phyloP scores from a whole-genome alignment of 805 yeast genomes.

The Ogataea paradorogensis region DNA sequence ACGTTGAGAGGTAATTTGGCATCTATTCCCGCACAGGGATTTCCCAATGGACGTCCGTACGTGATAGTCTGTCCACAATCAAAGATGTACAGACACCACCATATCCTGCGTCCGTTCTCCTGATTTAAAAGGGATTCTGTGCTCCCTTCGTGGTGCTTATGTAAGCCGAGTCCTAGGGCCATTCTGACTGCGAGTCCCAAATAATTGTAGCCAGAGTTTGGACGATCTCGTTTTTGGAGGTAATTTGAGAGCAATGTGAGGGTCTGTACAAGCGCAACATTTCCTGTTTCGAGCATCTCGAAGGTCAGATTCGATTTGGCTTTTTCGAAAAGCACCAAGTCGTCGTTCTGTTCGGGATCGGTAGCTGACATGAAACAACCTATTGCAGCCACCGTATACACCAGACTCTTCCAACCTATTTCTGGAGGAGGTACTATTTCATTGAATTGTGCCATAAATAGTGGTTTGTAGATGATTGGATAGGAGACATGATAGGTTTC shows the following conservation, averaged over 20 bases:
- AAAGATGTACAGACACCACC: conserved; percentile 18
- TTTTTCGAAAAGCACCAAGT: conserved; percentile 12
- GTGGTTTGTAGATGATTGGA: conserved; percentile 16
- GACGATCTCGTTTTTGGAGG: conserved; percentile 16
- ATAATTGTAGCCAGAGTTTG: conserved; percentile 17
- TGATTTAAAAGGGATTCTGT: conserved; percentile 7
- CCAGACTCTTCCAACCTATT: conserved; percentile 18
- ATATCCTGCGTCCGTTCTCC: conserved; percentile 12
- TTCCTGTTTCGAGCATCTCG: conserved; percentile 16
- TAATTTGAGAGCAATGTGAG: conserved; percentile 16
- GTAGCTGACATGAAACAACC: conserved; percentile 21
- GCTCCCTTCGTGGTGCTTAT: conserved; percentile 9
- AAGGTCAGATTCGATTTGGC: conserved; percentile 14
- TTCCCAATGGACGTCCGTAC: conserved; percentile 17
- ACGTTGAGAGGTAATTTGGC: conserved; percentile 14
- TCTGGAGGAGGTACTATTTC: conserved; percentile 15
- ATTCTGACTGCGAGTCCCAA: conserved; percentile 16
- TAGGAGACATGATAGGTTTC: conserved; percentile 17
- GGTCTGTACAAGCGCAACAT: conserved; percentile 14
- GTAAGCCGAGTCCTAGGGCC: conserved; percentile 18
- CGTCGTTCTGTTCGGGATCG: conserved; percentile 11
- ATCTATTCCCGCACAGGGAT: conserved; percentile 18
- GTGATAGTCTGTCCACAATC: conserved; percentile 19
- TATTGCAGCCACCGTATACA: conserved; percentile 19
- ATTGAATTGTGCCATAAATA: conserved; percentile 19